phyloP scores from a whole-genome alignment of 257 asterid species.

The Nyctanthes arbortristis region DNA sequence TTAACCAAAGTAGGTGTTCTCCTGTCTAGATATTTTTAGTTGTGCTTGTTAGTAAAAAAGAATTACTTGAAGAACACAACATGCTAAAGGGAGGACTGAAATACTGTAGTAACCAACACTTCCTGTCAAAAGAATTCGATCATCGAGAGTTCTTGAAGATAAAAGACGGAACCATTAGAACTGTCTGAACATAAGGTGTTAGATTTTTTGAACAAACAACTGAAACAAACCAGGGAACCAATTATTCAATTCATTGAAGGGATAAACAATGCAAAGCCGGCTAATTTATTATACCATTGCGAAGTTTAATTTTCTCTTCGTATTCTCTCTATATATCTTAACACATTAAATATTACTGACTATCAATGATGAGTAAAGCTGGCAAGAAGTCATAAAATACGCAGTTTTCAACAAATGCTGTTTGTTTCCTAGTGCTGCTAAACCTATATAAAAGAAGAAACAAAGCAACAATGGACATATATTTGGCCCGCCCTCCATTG shows the following conservation, averaged over 20 bases:
- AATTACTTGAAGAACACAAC: neutral
- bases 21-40: neutral
- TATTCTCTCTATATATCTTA: neutral
- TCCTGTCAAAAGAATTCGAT: neutral
- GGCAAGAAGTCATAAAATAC: neutral
- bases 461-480: neutral
- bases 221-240: slow-evolving; percentile 17
- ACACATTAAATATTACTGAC: too few species aligned
- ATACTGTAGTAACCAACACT: neutral
- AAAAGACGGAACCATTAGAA: neutral
- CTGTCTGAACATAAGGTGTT: neutral
- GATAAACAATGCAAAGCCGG: neutral
- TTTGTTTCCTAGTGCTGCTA: neutral
- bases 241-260: neutral
- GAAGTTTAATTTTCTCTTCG: neutral
- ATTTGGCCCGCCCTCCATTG: too few species aligned
- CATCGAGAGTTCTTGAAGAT: too few species aligned
- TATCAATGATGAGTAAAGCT: too few species aligned
- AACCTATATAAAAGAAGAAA: neutral
- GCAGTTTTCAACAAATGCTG: neutral
- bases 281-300: neutral
- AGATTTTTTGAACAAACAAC: neutral
- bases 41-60: too few species aligned
- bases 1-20: too few species aligned
- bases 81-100: neutral